Conservation (phyloP, 2,329 filamentous ascomycete species). For the Colletotrichum sidae region DNA sequence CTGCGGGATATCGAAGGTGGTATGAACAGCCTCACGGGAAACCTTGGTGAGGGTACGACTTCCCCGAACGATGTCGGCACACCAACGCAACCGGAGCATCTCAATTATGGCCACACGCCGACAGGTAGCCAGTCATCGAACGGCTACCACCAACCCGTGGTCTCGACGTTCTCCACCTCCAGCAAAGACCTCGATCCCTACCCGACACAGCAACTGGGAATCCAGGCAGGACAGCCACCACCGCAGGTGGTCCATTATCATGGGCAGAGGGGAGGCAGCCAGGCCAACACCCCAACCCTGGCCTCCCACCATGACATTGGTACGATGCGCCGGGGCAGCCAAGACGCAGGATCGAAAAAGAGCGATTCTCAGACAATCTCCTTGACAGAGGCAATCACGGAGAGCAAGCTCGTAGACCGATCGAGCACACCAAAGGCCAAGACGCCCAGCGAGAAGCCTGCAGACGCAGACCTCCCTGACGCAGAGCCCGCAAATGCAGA, state of each 20-base stretch:
- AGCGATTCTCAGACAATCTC: constrained; percentile 51
- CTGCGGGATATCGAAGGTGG: constrained; percentile 94
- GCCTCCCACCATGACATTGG: constrained; percentile 63
- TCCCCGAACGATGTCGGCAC: constrained; percentile 69
- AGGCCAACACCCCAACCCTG: constrained; percentile 72
- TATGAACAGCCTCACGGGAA: constrained; percentile 77
- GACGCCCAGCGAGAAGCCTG: constrained; percentile 38
- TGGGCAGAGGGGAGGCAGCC: constrained; percentile 74
- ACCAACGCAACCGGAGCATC: constrained; percentile 71
- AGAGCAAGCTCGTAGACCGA: constrained; percentile 47
- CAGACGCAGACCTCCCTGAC: constrained; percentile 4
- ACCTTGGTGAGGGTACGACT: constrained; percentile 64
- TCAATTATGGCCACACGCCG: constrained; percentile 37
- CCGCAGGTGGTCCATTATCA: constrained; percentile 77
- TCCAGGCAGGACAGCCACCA: constrained; percentile 71
- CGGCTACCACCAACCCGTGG: constrained; percentile 75
- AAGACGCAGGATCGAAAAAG: constrained; percentile 55
- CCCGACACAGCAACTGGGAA: constrained; percentile 72
- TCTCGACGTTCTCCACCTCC: constrained; percentile 77
- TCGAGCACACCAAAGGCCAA: constrained; percentile 42
- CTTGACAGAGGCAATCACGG: constrained; percentile 50
- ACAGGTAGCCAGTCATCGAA: constrained; percentile 56
- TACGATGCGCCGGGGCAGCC: constrained; percentile 60
- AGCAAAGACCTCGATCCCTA: constrained; percentile 77
- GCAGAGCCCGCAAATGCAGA: no score